These are phyloP conservation scores for Flueggea neowawraea DNA, from an alignment of 441 rosid species.

Conservation along the genomic window DNA sequence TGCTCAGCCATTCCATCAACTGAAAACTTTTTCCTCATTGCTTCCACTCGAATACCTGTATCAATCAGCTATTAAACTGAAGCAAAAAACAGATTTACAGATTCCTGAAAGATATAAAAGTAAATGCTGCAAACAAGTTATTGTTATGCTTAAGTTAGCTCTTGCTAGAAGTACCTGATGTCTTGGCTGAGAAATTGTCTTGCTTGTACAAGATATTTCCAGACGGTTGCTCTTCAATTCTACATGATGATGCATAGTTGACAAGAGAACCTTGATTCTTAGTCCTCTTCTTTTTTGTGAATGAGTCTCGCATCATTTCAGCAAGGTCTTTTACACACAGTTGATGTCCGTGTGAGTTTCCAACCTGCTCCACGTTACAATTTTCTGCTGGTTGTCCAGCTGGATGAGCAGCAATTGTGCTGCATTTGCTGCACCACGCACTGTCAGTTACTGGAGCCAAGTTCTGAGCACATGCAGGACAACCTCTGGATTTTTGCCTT, in stretches of 20 bases:
- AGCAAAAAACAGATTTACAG: conserved; percentile 8
- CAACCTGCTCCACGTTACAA: conserved; percentile 20
- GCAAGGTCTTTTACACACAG: conserved; percentile 31
- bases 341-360: conserved; percentile 19
- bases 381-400: conserved; percentile 20
- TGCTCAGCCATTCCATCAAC: conserved; percentile 43
- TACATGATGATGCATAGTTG: conserved; percentile 23
- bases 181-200: conserved; percentile 23
- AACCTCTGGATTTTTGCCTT: conserved; percentile 54
- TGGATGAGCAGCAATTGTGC: conserved; percentile 9
- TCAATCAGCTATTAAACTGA: conserved; percentile 19
- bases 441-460: conserved; percentile 39
- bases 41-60: conserved; percentile 48
- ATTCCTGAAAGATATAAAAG: conserved; percentile 1
- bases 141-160: conserved; percentile 1
- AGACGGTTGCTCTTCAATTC: conserved; percentile 27
- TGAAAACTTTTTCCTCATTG: conserved; percentile 18
- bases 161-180: conserved; percentile 40
- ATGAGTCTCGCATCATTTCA: conserved; percentile 31
- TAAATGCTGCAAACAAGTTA: not conserved
- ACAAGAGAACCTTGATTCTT: conserved; percentile 30
- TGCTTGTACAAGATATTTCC: conserved; percentile 32
- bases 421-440: conserved; percentile 14
- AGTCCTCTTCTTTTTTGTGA: conserved; percentile 50
- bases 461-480: conserved; percentile 35